These are phyloP conservation scores for Fagus crenata DNA, from an alignment of 306 rosid species.

Conservation along the genomic window DNA sequence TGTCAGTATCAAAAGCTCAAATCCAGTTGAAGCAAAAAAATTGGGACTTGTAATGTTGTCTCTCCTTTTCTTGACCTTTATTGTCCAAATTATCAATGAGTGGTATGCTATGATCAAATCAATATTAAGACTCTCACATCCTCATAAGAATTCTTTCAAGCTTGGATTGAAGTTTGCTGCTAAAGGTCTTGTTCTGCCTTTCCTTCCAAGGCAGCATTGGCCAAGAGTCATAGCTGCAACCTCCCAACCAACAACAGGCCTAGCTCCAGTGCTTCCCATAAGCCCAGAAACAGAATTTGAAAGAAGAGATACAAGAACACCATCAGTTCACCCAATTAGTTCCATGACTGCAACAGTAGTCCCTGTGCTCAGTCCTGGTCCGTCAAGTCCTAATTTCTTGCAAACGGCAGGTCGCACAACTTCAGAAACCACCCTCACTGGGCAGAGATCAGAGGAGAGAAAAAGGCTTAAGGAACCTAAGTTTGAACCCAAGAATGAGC, in stretches of 20 bases:
- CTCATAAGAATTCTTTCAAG: conserved; percentile 43
- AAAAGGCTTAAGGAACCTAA: conserved; percentile 45
- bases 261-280: conserved; percentile 35
- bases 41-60: conserved; percentile 40
- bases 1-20: conserved; percentile 28
- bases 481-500: conserved; percentile 41
- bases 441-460: conserved; percentile 43
- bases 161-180: conserved; percentile 50
- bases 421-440: conserved; percentile 12
- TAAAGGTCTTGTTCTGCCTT: conserved; percentile 56
- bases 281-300: conserved; percentile 38
- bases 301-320: conserved; percentile 38
- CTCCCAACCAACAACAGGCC: conserved; percentile 36
- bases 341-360: conserved; percentile 63
- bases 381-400: conserved; percentile 35
- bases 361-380: conserved; percentile 55
- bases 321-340: conserved; percentile 36
- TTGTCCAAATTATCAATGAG: conserved; percentile 51
- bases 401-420: conserved; percentile 27
- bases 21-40: conserved; percentile 25
- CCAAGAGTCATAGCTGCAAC: conserved; percentile 30
- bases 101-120: conserved; percentile 51
- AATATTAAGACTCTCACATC: conserved; percentile 42
- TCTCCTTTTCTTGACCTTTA: conserved; percentile 47
- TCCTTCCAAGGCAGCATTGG: conserved; percentile 60